These are phyloP conservation scores for Yamadazyma jaroonii DNA, from an alignment of 1,139 yeast species.

Conservation along the genomic window DNA sequence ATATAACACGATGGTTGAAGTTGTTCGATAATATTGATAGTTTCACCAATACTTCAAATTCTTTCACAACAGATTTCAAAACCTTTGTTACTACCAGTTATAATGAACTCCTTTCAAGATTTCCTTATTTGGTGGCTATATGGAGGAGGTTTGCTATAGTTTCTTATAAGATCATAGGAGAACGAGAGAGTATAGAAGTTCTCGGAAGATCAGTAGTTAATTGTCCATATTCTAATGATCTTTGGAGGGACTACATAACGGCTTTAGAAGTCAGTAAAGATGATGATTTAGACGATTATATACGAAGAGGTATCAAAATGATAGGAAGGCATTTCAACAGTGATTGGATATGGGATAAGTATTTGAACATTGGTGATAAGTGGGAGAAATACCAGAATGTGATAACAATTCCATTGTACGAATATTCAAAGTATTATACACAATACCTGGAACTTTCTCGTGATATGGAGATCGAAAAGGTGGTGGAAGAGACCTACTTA, in stretches of 20 bases:
- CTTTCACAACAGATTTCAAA: slow-evolving; percentile 20
- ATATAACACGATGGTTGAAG: slow-evolving; percentile 30
- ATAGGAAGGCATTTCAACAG: slow-evolving; percentile 61
- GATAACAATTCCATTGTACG: slow-evolving; percentile 59
- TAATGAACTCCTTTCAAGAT: slow-evolving; percentile 39
- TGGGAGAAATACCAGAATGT: slow-evolving; percentile 40
- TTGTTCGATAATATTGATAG: slow-evolving; percentile 20
- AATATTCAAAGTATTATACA: slow-evolving; percentile 63
- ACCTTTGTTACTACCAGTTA: slow-evolving; percentile 19
- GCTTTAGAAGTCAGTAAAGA: slow-evolving; percentile 26
- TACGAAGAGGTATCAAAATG: neutral
- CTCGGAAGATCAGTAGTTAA: slow-evolving; percentile 45
- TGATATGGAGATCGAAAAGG: slow-evolving; percentile 28
- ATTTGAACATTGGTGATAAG: slow-evolving; percentile 35
- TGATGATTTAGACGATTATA: neutral
- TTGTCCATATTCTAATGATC: slow-evolving; percentile 57
- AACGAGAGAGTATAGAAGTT: slow-evolving; percentile 44
- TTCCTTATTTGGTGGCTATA: slow-evolving; percentile 54
- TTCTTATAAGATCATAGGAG: slow-evolving; percentile 54
- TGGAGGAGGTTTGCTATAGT: slow-evolving; percentile 62
- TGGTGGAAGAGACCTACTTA: slow-evolving; percentile 17
- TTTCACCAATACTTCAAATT: slow-evolving; percentile 10
- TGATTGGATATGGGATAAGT: slow-evolving; percentile 65
- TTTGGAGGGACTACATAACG: slow-evolving; percentile 64
- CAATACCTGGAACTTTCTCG: slow-evolving; percentile 44